Percentiles rank a stretch among this genome's conserved stretches.
phyloP scores from a whole-genome alignment of 2,329 filamentous ascomycete genomes.

The Aspergillus neoniger region DNA sequence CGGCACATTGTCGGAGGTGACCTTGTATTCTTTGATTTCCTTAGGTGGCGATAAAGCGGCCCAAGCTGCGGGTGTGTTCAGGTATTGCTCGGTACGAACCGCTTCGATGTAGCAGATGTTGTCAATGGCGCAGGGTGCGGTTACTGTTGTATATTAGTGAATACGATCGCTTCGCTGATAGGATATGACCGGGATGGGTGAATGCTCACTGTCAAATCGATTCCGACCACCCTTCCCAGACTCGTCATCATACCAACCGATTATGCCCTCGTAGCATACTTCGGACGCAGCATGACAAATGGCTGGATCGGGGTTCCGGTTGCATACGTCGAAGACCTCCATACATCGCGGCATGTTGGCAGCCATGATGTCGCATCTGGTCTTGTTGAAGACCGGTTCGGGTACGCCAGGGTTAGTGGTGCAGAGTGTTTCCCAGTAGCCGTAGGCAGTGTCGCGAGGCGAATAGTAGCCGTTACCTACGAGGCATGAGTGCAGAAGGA shows the following conservation, averaged over 20 bases:
- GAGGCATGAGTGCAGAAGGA: constrained; percentile 49
- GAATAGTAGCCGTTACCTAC: constrained; percentile 53
- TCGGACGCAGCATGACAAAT: constrained; percentile 20
- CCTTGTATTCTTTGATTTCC: constrained; percentile 16
- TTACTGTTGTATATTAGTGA: constrained; percentile 17
- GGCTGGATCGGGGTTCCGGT: constrained; percentile 16
- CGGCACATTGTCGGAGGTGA: constrained; percentile 12
- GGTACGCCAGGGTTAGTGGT: constrained; percentile 49
- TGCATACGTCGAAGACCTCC: constrained; percentile 43
- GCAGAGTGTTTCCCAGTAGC: constrained; percentile 52
- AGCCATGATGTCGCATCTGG: constrained; percentile 51
- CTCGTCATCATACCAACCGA: constrained; percentile 25
- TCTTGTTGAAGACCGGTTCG: constrained; percentile 48
- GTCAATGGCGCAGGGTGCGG: constrained; percentile 21
- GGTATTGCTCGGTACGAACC: constrained; percentile 21
- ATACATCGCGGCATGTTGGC: constrained; percentile 50
- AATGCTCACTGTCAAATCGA: constrained; percentile 27
- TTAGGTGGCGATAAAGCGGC: constrained; percentile 19
- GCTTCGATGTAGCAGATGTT: constrained; percentile 25
- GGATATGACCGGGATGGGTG: background rate
- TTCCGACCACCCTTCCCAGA: constrained; percentile 24
- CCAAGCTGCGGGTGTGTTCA: constrained; percentile 23
- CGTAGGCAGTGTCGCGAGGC: constrained; percentile 43
- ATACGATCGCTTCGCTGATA: background rate
- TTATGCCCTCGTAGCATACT: constrained; percentile 19